Evolutionary conservation across 2,329 filamentous ascomycete species (phyloP), one percentile per base, ranked within the genome.

Genomic region (Monilinia fructicola): DNA sequence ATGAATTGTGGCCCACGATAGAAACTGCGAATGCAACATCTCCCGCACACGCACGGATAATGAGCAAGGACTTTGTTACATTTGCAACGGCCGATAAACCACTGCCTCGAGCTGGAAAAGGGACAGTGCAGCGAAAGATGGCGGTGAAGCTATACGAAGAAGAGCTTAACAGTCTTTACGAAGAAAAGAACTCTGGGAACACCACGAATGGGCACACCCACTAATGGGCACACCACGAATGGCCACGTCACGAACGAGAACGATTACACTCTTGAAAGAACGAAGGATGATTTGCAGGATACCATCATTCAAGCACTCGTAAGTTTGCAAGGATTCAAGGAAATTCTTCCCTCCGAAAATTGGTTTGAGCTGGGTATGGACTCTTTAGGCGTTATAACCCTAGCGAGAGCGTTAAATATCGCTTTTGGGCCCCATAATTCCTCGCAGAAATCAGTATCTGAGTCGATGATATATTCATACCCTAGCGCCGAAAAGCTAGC

Each of bases 51-150:
- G 76, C 72, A 3, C 69, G 71, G 23, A 42, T 67, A 50, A 68
- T 66, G 21, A 76, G 67, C 0, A 74, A 74, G 55, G 64, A 66
- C 0, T 68, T 73, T 48, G 74, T 80, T 21, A 46, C 72, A 1
- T 74, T 79, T 9, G 72, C 74, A 0, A 66, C 67, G 9, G 53
- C 72, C 0, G 72, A 71, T 0, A 78, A 76, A 69, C 76, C 78
- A 1, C 72, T 79, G 56, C 69, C 73, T 3, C 72, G 76, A 48
- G 71, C 78, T 12, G 71, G 71, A 0, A 80, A 80, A 65, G 78
- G 78, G 1, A 79, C 78, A 2, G 67, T 79, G 2, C 77, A 77
- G 67, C 71, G 77, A n/a, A 67, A 65, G 14, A 54, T 67, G 31
- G 75, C 74, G 5, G 16, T 78, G 6, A 65, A 72, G 2, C 40